Conservation (phyloP, 2,329 filamentous ascomycete species). For the Xylaria sp. region DNA sequence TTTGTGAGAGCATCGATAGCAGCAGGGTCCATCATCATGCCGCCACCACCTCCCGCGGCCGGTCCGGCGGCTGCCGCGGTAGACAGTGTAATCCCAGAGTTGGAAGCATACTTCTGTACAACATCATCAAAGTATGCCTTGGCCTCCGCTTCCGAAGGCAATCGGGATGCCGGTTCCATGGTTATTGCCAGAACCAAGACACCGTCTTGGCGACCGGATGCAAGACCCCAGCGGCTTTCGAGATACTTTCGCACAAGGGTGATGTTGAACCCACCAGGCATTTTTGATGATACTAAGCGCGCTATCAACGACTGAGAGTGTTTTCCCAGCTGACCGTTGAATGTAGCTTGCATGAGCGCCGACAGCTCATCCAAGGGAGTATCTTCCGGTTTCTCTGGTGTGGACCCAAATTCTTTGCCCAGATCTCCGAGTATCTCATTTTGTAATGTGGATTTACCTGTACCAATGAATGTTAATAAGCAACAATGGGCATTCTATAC, state of each 20-base stretch:
- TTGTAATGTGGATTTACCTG: conserved; percentile 97
- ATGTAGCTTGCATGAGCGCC: conserved; percentile 96
- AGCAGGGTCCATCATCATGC: conserved; percentile 99
- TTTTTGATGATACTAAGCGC: conserved; percentile 96
- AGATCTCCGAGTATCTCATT: conserved; percentile 98
- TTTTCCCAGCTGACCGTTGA: conserved; percentile 97
- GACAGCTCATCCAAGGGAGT: conserved; percentile 95
- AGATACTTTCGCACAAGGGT: conserved; percentile 95
- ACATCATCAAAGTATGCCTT: conserved; percentile 93
- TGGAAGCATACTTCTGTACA: conserved; percentile 87
- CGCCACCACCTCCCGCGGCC: conserved; percentile 75
- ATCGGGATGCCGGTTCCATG: conserved; percentile 88
- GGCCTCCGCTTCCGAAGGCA: conserved; percentile 89
- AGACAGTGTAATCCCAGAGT: conserved; percentile 84
- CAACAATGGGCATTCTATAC: neutral
- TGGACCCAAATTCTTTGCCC: conserved; percentile 98
- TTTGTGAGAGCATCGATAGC: conserved; percentile 97
- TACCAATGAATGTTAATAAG: conserved; percentile 11
- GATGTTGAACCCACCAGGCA: conserved; percentile 99
- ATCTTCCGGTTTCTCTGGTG: conserved; percentile 98
- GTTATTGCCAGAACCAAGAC: conserved; percentile 89
- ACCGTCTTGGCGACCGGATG: conserved; percentile 87
- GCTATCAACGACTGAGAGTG: conserved; percentile 94
- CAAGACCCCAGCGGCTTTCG: conserved; percentile 92
- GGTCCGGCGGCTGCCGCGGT: conserved; percentile 79